Conservation (phyloP, 495 filamentous ascomycete species). For the Bathelium albidoporum region DNA sequence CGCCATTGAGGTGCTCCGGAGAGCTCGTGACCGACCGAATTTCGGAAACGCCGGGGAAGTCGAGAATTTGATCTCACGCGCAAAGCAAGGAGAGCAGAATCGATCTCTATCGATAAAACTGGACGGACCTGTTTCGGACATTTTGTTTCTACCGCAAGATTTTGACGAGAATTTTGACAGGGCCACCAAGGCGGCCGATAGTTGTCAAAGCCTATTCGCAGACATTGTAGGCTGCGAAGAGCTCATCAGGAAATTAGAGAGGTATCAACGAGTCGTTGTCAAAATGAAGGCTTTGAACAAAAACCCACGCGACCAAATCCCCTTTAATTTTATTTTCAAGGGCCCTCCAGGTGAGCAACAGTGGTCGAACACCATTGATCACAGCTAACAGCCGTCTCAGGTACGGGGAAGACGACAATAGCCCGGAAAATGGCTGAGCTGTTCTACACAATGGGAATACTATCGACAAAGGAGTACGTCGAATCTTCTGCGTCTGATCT, state of each 20-base stretch:
- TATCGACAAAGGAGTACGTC: constrained; percentile 28
- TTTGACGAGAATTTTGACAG: constrained; percentile 61
- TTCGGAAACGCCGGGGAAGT: constrained; percentile 56
- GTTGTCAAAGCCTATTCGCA: constrained; percentile 49
- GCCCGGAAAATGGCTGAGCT: constrained; percentile 62
- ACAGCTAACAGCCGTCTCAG: constrained; percentile 28
- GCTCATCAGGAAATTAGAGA: constrained; percentile 47
- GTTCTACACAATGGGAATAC: constrained; percentile 52
- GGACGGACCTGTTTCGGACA: constrained; percentile 35
- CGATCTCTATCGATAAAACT: constrained; percentile 21
- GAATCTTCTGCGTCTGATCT: constrained; percentile 35
- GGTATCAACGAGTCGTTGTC: constrained; percentile 47
- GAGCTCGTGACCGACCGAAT: constrained; percentile 45
- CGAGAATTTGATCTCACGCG: constrained; percentile 51
- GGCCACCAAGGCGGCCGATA: constrained; percentile 37
- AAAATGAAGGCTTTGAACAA: constrained; percentile 39
- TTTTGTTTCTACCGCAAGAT: no score
- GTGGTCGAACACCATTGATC: not conserved
- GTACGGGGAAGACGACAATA: constrained; percentile 67
- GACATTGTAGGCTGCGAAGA: constrained; percentile 58
- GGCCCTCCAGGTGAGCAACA: constrained; percentile 49
- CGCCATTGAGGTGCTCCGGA: constrained; percentile 40
- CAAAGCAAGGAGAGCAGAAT: constrained; percentile 52
- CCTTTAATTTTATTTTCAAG: constrained; percentile 53
- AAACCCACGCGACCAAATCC: constrained; percentile 49